Conservation (phyloP, 2,329 filamentous ascomycete genomes). For the Aurifilum marmelostoma region DNA sequence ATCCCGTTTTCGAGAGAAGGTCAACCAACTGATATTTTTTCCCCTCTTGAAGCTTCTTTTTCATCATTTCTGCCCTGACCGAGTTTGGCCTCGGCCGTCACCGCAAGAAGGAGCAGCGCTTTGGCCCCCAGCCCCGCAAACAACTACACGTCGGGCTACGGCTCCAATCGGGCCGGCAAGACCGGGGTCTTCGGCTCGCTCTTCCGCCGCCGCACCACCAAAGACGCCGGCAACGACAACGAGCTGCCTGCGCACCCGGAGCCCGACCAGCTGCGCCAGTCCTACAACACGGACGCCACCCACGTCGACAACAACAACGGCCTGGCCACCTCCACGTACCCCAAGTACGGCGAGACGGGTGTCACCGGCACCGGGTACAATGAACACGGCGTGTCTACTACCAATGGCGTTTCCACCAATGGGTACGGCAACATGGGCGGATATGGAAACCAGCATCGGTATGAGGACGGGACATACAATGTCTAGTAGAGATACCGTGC, state of each 20-base stretch:
- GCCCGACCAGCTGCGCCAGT: constrained; percentile 40
- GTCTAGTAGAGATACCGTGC: constrained; percentile 15
- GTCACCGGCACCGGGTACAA: constrained; percentile 28
- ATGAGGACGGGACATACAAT: constrained; percentile 27
- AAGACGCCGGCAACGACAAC: constrained; percentile 37
- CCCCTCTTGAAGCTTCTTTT: constrained; percentile 39
- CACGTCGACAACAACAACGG: constrained; percentile 33
- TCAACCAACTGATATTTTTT: constrained; percentile 7
- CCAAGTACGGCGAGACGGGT: constrained; percentile 38
- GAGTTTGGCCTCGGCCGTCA: constrained; percentile 37
- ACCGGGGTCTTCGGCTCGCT: constrained; percentile 40
- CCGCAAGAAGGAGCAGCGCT: constrained; percentile 43
- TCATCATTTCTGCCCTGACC: constrained; percentile 34
- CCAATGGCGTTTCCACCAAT: background rate
- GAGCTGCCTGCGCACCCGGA: constrained; percentile 41
- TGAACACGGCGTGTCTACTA: constrained; percentile 33
- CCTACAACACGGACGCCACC: constrained; percentile 43
- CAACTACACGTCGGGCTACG: constrained; percentile 45
- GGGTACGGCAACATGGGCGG: constrained; percentile 7
- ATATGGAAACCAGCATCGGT: constrained; percentile 6
- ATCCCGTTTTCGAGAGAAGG: background rate
- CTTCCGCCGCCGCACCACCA: constrained; percentile 33
- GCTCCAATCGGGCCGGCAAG: constrained; percentile 27
- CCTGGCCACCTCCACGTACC: constrained; percentile 31
- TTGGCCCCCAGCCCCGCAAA: constrained; percentile 47